A percentile compares a stretch with the other conserved stretches of the same genome.
phyloP scores from a whole-genome alignment of 2,329 filamentous ascomycete genomes.

The Claviceps lovelessii region DNA sequence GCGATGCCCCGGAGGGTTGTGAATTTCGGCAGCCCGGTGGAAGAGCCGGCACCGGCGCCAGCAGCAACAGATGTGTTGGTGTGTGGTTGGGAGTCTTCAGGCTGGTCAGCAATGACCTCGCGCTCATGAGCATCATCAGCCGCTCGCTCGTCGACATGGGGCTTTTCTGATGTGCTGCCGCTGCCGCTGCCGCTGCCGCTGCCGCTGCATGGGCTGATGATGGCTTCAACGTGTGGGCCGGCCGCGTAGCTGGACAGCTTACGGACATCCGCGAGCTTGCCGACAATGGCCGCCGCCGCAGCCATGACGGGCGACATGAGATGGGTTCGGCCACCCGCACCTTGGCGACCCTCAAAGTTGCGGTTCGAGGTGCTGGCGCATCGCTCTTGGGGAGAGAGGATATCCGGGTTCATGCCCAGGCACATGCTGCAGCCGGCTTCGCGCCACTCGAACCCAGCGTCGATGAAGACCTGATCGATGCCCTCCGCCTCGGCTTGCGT shows the following conservation, averaged over 20 bases:
- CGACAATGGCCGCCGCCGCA: constrained; percentile 75
- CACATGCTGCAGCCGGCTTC: constrained; percentile 99
- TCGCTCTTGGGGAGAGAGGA: constrained; percentile 78
- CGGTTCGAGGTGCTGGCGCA: constrained; percentile 94
- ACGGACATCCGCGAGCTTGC: constrained; percentile 83
- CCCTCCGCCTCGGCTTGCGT: constrained; percentile 81
- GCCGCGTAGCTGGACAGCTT: constrained; percentile 52
- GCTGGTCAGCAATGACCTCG: constrained; percentile 41
- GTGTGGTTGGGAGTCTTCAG: constrained; percentile 49
- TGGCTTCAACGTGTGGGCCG: constrained; percentile 46
- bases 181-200: too few relatives aligned
- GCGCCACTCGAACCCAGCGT: constrained; percentile 94
- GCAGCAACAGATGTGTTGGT: constrained; percentile 43
- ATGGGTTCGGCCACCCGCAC: constrained; percentile 80
- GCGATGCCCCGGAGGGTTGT: constrained; percentile 71
- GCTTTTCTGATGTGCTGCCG: constrained; percentile 20
- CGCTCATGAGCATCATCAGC: constrained; percentile 36
- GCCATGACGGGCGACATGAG: constrained; percentile 97
- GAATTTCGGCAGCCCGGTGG: constrained; percentile 69
- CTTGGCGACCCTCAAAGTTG: constrained; percentile 94
- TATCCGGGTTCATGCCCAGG: constrained; percentile 98
- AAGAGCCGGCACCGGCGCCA: constrained; percentile 16
- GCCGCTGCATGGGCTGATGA: constrained; percentile 18
- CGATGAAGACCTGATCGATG: constrained; percentile 78
- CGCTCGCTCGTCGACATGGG: constrained; percentile 39